Percentiles rank a stretch among this genome's conserved stretches.
Evolutionary conservation across 2,329 filamentous ascomycete species (phyloP).

Genomic region (Penicillium sp.): DNA sequence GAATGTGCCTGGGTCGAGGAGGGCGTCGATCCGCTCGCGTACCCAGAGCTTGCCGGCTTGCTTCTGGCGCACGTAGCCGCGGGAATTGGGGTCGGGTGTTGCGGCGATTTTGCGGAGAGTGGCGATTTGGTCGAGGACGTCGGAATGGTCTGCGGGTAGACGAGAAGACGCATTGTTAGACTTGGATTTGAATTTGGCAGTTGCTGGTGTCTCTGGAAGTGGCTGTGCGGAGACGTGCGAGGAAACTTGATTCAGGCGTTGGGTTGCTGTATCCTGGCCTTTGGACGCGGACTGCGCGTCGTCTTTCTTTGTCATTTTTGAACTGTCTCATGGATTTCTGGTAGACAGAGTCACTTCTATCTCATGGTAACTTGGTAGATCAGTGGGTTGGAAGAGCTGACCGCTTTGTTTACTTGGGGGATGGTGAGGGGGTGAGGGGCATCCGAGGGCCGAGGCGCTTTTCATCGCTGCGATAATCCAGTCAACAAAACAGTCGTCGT

Average conservation of each 20-base stretch:
- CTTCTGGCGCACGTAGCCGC: constrained; percentile 65
- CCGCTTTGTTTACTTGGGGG: not conserved
- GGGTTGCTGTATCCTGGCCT: constrained; percentile 34
- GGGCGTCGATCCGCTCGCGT: constrained; percentile 58
- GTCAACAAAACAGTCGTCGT: not conserved
- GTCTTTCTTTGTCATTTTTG: constrained; percentile 13
- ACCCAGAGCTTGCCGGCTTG: constrained; percentile 67
- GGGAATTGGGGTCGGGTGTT: constrained; percentile 55
- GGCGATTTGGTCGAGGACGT: constrained; percentile 60
- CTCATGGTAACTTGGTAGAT: not conserved
- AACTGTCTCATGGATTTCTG: constrained; percentile 1
- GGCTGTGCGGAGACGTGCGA: constrained; percentile 40
- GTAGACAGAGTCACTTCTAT: not conserved
- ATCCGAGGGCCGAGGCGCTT: constrained; percentile 24
- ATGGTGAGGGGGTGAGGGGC: constrained; percentile 1
- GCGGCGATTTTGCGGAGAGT: constrained; percentile 55
- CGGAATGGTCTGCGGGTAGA: constrained; percentile 62
- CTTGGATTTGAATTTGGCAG: constrained; percentile 34
- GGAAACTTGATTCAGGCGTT: constrained; percentile 52
- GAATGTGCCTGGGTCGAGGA: constrained; percentile 60
- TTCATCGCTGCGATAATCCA: not conserved
- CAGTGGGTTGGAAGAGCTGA: not conserved
- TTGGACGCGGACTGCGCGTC: constrained; percentile 2
- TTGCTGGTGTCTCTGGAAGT: constrained; percentile 4
- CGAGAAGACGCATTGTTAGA: constrained; percentile 29